phyloP scores from a whole-genome alignment of 805 yeast genomes.

The Sugiyamaella floridensis region DNA sequence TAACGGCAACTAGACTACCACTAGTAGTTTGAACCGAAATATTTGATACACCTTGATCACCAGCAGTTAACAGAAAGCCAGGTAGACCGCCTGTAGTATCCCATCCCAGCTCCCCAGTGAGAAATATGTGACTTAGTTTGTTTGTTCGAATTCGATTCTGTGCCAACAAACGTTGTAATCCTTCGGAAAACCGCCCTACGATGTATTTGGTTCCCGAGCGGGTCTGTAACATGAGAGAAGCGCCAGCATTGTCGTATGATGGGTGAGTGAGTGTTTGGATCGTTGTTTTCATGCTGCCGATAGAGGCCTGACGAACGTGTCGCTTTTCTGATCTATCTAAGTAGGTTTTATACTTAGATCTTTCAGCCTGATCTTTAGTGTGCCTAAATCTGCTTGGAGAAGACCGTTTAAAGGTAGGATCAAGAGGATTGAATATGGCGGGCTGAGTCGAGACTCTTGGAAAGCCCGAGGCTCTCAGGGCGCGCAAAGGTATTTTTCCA shows the following conservation, averaged over 20 bases:
- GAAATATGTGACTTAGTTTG: constrained; percentile 56
- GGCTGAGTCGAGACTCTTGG: too few species aligned
- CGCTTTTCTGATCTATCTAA: neutral
- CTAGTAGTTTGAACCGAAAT: constrained; percentile 11
- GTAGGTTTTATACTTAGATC: too few species aligned
- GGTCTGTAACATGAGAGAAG: constrained; percentile 41
- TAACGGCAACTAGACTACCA: neutral
- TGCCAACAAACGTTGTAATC: constrained; percentile 68
- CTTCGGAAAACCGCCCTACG: constrained; percentile 80
- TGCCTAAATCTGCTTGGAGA: too few species aligned
- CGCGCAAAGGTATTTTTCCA: too few species aligned
- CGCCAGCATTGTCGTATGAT: constrained; percentile 43
- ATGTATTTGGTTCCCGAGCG: constrained; percentile 50
- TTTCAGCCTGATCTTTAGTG: too few species aligned
- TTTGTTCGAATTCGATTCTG: constrained; percentile 53
- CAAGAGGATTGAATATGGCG: too few species aligned
- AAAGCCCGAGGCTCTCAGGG: too few species aligned
- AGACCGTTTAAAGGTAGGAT: too few species aligned
- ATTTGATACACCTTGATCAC: constrained; percentile 54
- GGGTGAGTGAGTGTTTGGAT: constrained; percentile 33
- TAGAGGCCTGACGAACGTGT: neutral
- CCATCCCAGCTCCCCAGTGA: constrained; percentile 75
- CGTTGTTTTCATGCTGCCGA: constrained; percentile 23
- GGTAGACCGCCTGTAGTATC: constrained; percentile 84
- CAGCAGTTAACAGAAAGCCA: constrained; percentile 73